These are phyloP conservation scores for Trypanosoma mega DNA, from an alignment of 208 protist genomes.

Conservation along the genomic window DNA sequence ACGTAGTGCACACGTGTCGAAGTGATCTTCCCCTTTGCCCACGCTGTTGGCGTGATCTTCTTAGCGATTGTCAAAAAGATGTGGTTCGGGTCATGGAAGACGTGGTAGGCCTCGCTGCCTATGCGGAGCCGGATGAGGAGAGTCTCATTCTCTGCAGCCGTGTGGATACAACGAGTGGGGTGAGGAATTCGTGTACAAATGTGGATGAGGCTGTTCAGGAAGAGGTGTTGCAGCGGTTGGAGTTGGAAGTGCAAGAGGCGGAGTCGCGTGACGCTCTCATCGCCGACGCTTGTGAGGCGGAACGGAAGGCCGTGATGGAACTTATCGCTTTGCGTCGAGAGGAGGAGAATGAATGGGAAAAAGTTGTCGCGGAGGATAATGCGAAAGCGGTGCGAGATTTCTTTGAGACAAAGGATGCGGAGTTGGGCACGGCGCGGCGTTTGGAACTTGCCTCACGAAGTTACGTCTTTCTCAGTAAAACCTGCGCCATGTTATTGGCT, in stretches of 20 bases:
- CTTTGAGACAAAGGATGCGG: constrained; percentile 32
- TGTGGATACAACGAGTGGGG: background rate
- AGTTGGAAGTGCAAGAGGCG: constrained; percentile 15
- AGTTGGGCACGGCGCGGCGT: constrained; percentile 2
- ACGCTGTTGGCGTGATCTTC: constrained; percentile 20
- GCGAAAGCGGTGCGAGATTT: constrained; percentile 38
- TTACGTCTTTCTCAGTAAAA: constrained; percentile 25
- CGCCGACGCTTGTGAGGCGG: background rate
- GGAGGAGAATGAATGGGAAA: background rate
- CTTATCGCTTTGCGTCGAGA: background rate
- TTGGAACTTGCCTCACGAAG: constrained; percentile 22
- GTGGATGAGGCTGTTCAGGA: background rate
- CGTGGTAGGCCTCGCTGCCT: background rate
- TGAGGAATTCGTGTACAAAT: background rate
- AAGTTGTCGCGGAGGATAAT: constrained; percentile 9
- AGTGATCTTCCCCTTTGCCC: constrained; percentile 21
- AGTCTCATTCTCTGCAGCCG: constrained; percentile 15
- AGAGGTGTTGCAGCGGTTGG: constrained; percentile 12
- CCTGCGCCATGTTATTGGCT: constrained; percentile 35
- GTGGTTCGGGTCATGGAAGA: constrained; percentile 11
- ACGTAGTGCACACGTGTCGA: constrained; percentile 13
- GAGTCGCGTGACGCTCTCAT: background rate
- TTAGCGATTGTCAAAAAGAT: constrained; percentile 5
- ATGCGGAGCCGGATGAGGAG: background rate
- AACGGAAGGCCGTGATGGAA: background rate